Evolutionary conservation across 2,329 filamentous ascomycete genomes (phyloP).

Genomic region (Elsinoe perseae): DNA sequence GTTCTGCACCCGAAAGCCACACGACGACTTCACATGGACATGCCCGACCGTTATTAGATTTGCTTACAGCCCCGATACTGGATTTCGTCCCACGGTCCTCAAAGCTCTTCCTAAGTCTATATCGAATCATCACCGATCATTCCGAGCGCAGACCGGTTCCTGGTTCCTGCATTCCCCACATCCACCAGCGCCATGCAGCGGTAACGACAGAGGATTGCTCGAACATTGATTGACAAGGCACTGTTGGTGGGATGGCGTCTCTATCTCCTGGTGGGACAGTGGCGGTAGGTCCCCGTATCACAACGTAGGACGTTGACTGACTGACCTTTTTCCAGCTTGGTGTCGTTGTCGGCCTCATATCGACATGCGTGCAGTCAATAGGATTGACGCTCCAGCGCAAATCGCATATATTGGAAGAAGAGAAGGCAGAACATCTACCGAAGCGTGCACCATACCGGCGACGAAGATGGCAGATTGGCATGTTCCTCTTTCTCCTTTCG

Average conservation of each 20-base stretch:
- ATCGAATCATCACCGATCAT: background rate
- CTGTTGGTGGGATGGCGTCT: slow-evolving; percentile 16
- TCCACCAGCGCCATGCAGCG: background rate
- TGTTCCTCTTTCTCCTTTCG: slow-evolving; percentile 93
- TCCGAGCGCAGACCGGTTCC: slow-evolving; percentile 9
- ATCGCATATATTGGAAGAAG: slow-evolving; percentile 95
- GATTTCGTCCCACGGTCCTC: background rate
- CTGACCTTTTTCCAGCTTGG: slow-evolving; percentile 54
- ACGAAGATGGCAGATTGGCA: slow-evolving; percentile 88
- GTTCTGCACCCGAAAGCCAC: slow-evolving; percentile 6
- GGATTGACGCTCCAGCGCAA: slow-evolving; percentile 95
- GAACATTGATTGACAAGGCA: slow-evolving; percentile 3
- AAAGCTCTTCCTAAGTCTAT: background rate
- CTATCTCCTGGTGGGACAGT: slow-evolving; percentile 19
- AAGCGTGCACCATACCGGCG: slow-evolving; percentile 82
- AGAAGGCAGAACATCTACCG: slow-evolving; percentile 70
- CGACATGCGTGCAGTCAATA: slow-evolving; percentile 88
- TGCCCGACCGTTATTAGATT: slow-evolving; percentile 10
- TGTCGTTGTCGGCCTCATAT: slow-evolving; percentile 85
- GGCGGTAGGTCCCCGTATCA: slow-evolving; percentile 15
- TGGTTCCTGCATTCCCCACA: slow-evolving; percentile 12
- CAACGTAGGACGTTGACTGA: background rate
- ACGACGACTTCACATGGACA: slow-evolving; percentile 1
- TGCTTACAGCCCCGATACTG: slow-evolving; percentile 6
- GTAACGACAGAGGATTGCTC: background rate